Percentiles rank a stretch among this genome's conserved stretches.
phyloP scores from a whole-genome alignment of 129 eudicot species.

The Saposhnikovia divaricata region DNA sequence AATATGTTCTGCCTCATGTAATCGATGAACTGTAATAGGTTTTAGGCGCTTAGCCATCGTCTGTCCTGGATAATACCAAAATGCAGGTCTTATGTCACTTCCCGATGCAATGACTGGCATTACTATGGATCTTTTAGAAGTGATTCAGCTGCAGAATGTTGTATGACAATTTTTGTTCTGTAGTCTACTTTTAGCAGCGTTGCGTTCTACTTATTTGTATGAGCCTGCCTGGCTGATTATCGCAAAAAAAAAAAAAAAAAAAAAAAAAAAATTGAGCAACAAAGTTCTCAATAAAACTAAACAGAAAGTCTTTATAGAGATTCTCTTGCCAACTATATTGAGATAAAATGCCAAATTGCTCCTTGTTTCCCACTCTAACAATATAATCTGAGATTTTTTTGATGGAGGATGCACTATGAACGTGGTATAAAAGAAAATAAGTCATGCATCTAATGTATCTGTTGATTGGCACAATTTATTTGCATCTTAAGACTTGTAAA shows the following conservation, averaged over 20 bases:
- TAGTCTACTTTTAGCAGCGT: constrained; percentile 84
- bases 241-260: too few species aligned
- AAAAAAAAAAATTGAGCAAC: too few species aligned
- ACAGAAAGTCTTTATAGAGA: not conserved
- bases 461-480: too few species aligned
- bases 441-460: not conserved
- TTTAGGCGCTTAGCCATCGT: constrained; percentile 24
- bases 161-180: constrained; percentile 86
- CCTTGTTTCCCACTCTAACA: not conserved
- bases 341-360: not conserved
- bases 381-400: too few species aligned
- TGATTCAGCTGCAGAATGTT: constrained; percentile 84
- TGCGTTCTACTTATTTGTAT: constrained; percentile 61
- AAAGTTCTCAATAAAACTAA: not conserved
- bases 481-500: not conserved
- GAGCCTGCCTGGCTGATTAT: constrained; percentile 44
- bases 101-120: constrained; percentile 97
- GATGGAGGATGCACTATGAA: not conserved
- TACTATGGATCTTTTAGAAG: constrained; percentile 93
- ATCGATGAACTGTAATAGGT: too few species aligned
- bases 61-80: constrained; percentile 47
- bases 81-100: constrained; percentile 69
- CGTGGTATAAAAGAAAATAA: too few species aligned
- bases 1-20: too few species aligned
- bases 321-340: not conserved